Evolutionary conservation across 1,139 yeast genomes (phyloP).

Genomic region (Wickerhamomyces sp.): DNA sequence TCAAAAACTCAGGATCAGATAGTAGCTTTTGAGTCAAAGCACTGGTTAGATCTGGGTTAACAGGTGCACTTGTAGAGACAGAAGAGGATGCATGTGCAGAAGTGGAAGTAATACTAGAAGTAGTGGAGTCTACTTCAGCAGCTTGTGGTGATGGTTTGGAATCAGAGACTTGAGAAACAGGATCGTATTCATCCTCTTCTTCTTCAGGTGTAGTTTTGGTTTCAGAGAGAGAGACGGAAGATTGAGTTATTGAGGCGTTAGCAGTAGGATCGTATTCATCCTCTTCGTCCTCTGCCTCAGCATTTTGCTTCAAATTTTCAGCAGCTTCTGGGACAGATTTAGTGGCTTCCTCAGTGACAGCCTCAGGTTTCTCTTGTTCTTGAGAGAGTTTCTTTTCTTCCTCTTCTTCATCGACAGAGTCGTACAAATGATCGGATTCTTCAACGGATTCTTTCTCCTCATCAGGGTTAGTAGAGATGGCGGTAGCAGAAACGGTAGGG

Average conservation of each 20-base stretch:
- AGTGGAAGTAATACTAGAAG: constrained; percentile 1
- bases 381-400: constrained; percentile 4
- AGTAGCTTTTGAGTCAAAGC: constrained; percentile 25
- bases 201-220: neutral
- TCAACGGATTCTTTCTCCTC: neutral
- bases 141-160: neutral
- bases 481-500: neutral
- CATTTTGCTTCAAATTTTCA: constrained; percentile 1
- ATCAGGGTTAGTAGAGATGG: neutral
- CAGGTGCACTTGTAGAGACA: neutral
- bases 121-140: constrained; percentile 1
- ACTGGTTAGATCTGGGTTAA: constrained; percentile 7
- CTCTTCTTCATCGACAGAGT: constrained; percentile 10
- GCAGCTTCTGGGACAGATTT: neutral
- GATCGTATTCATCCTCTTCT: constrained; percentile 7
- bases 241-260: constrained; percentile 1
- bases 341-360: constrained; percentile 2
- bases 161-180: neutral
- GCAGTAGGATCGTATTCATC: constrained; percentile 17
- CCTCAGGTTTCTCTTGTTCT: constrained; percentile 3
- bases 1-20: constrained; percentile 33
- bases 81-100: constrained; percentile 1
- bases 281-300: constrained; percentile 11
- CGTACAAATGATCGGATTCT: constrained; percentile 1
- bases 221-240: neutral